These are phyloP conservation scores for Hanseniaspora nectarophila DNA, from an alignment of 805 yeast species.

Conservation along the genomic window DNA sequence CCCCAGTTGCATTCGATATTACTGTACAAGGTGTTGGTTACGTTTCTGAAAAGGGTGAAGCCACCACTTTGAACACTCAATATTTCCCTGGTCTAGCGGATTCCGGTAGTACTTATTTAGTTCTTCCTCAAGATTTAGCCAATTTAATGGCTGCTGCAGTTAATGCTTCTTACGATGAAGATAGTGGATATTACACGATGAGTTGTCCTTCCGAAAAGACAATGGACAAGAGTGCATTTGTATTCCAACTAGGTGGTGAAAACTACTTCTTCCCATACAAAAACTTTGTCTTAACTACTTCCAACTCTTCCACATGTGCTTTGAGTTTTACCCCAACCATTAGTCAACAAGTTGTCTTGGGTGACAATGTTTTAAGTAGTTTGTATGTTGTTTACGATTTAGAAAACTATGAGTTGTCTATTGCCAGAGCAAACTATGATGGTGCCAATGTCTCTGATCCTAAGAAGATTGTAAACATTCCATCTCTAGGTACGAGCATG, in stretches of 20 bases:
- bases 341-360: conserved; percentile 31
- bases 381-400: conserved; percentile 57
- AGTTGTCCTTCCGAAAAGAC: conserved; percentile 31
- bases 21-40: conserved; percentile 25
- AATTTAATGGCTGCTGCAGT: conserved; percentile 18
- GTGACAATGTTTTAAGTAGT: conserved; percentile 45
- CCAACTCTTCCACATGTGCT: not conserved
- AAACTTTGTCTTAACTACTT: conserved; percentile 31
- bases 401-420: conserved; percentile 37
- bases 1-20: conserved; percentile 21
- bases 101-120: conserved; percentile 39
- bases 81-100: conserved; percentile 37
- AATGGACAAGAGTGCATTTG: conserved; percentile 19
- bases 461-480: not conserved
- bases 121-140: not conserved
- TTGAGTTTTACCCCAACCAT: not conserved
- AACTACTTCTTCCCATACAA: conserved; percentile 33
- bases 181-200: conserved; percentile 35
- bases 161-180: conserved; percentile 34
- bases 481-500: conserved; percentile 22
- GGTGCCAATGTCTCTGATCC: conserved; percentile 28
- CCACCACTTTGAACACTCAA: conserved; percentile 22
- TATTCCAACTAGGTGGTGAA: conserved; percentile 48
- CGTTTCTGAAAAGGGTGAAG: conserved; percentile 3
- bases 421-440: conserved; percentile 34